These are phyloP conservation scores for Candida saitoana DNA, from an alignment of 805 yeast genomes.

Conservation along the genomic window DNA sequence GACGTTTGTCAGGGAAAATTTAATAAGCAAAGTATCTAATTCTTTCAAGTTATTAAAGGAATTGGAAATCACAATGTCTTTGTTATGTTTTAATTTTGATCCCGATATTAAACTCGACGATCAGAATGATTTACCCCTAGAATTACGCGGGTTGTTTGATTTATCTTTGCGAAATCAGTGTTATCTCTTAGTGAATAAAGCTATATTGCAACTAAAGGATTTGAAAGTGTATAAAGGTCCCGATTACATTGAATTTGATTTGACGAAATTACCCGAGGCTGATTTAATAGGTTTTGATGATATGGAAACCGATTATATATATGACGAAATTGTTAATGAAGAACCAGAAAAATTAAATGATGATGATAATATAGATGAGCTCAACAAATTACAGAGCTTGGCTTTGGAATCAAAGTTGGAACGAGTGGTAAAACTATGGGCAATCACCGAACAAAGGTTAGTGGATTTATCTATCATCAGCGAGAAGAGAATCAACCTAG, in stretches of 20 bases:
- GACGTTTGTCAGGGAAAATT: constrained; percentile 55
- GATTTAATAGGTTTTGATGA: constrained; percentile 4
- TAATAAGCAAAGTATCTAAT: constrained; percentile 58
- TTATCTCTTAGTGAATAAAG: constrained; percentile 66
- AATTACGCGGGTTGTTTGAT: constrained; percentile 53
- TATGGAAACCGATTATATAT: constrained; percentile 1
- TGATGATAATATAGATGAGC: constrained; percentile 12
- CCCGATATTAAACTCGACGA: constrained; percentile 27
- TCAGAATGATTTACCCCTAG: constrained; percentile 47
- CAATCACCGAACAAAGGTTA: constrained; percentile 57
- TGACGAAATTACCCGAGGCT: constrained; percentile 9
- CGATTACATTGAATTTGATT: constrained; percentile 18
- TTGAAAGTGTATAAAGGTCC: constrained; percentile 18
- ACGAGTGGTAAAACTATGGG: constrained; percentile 57
- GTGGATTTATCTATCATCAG: constrained; percentile 28
- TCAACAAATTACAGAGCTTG: constrained; percentile 17
- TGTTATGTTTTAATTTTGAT: constrained; percentile 52
- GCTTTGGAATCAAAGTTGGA: constrained; percentile 43
- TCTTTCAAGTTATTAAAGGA: constrained; percentile 61
- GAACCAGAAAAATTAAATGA: constrained; percentile 4
- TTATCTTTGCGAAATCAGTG: constrained; percentile 59
- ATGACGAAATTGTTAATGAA: constrained; percentile 3
- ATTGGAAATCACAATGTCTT: constrained; percentile 79
- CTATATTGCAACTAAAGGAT: constrained; percentile 29
- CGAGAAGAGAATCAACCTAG: constrained; percentile 20